These are phyloP conservation scores for Rhodamnia argentea DNA, from an alignment of 345 rosid species.

Conservation along the genomic window DNA sequence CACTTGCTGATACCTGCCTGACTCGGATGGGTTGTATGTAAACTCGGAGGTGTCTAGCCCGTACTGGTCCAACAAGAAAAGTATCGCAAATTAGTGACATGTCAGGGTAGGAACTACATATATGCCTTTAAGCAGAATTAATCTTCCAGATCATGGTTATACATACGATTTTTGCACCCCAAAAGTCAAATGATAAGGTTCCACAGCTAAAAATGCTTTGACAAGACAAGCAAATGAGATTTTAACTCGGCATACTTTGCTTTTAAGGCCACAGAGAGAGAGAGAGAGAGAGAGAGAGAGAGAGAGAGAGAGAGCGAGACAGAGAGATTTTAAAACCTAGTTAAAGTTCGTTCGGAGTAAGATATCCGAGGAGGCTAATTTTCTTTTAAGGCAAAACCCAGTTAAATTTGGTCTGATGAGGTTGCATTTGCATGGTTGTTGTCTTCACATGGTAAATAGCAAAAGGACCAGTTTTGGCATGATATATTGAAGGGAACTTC, in stretches of 20 bases:
- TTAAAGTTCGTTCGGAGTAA: neutral
- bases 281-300: neutral
- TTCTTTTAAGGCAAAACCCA: neutral
- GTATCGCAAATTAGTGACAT: neutral
- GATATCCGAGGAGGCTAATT: neutral
- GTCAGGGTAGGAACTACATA: neutral
- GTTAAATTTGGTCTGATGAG: neutral
- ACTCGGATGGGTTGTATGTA: slow-evolving; percentile 36
- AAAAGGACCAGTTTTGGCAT: neutral
- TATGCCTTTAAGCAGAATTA: neutral
- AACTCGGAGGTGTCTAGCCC: slow-evolving; percentile 49
- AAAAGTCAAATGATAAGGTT: neutral
- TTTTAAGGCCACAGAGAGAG: neutral
- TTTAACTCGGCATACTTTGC: neutral
- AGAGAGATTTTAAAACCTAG: neutral
- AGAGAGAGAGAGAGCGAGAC: too few relatives aligned
- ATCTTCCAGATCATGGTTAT: neutral
- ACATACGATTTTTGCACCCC: neutral
- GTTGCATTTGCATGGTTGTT: neutral
- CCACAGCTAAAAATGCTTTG: neutral
- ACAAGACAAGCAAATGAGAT: neutral
- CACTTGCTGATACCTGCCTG: slow-evolving; percentile 33
- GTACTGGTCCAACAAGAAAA: slow-evolving; percentile 18
- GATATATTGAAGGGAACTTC: neutral
- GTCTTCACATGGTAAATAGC: neutral